Base-by-base conservation (phyloP, 169 alveolate species). In the Plasmodium adleri region DNA sequence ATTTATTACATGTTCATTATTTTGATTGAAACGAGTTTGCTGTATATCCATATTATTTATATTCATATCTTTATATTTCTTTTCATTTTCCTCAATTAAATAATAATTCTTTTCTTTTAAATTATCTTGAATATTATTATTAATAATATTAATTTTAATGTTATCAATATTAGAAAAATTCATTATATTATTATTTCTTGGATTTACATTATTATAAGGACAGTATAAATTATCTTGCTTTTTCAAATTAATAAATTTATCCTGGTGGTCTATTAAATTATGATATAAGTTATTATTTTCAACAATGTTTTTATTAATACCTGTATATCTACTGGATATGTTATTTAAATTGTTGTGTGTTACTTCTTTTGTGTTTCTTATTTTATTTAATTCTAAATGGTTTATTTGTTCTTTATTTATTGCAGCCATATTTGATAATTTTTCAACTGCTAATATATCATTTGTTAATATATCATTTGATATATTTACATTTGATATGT, bases 101-200 rank as follows among this genome's bases (percentile, higher is more conserved):
- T 59, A 50, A 49, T 26, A 13, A 24, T 17, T 43, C 12, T 58
- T 58, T 7, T 47, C 12, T 9, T 49, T 22, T 39, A 12, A n/a
- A 39, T 26, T 59, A 17, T 59, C 45, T 32, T 59, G 50, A 74
- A 50, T 17, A 1, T 28, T 43, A 8, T 26, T 28, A 39, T 59
- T 26, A 20, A 32, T 17, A 15, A 49, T 59, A 5, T 7, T 59
- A 4, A 39, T 49, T 59, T 59, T 15, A 6, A 59, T 66, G 60
- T 24, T 59, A 74, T 3, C 63, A 5, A 59, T 74, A 59, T 74
- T 45, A n/a, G 58, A 39, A 43, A 74, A 45, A 66, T 26, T 74
- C 5, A 74, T 74, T 24, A 58, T 28, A 2, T 26, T 74, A 26
- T 39, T 39, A 39, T 39, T 39, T 39, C 10, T 9, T 43, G 72